phyloP scores from a whole-genome alignment of 306 rosid species.

The Acacia acuminata region DNA sequence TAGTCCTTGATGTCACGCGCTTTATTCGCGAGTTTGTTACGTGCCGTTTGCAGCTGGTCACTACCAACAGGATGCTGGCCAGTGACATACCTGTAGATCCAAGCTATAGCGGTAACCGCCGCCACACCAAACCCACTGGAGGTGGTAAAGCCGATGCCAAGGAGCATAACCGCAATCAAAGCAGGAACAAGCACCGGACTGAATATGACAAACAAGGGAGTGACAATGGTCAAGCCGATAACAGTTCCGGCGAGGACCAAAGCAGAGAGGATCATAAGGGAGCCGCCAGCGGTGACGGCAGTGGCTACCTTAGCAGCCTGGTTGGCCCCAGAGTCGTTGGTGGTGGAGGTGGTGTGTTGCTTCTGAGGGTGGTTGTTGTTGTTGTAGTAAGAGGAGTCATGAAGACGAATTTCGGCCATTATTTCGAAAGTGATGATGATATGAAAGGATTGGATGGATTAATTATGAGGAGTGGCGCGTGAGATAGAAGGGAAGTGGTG shows the following conservation, averaged over 20 bases:
- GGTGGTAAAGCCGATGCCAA: constrained; percentile 60
- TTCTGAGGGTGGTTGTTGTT: not conserved
- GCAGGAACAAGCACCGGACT: constrained; percentile 88
- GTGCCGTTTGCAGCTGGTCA: constrained; percentile 54
- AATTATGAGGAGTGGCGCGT: not conserved
- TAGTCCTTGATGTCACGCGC: constrained; percentile 85
- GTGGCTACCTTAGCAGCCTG: constrained; percentile 64
- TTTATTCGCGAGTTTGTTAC: constrained; percentile 50
- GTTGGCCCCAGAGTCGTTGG: constrained; percentile 16
- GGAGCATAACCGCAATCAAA: constrained; percentile 33
- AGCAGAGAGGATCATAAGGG: constrained; percentile 60
- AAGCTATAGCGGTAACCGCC: constrained; percentile 61
- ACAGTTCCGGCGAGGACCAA: constrained; percentile 55
- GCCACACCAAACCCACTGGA: constrained; percentile 77
- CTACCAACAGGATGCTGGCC: constrained; percentile 56
- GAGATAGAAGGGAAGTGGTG: not conserved
- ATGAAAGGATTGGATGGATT: too few species aligned
- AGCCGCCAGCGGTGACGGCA: constrained; percentile 64
- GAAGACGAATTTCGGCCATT: constrained; percentile 55
- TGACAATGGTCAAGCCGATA: constrained; percentile 51
- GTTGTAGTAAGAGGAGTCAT: not conserved
- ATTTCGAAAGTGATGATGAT: not conserved
- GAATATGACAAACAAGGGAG: constrained; percentile 76
- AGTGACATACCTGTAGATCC: constrained; percentile 66
- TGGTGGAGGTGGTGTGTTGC: not conserved